These are phyloP conservation scores for Aphanomyces cochlioides DNA, from an alignment of 352 stramenopile genomes.

Conservation along the genomic window DNA sequence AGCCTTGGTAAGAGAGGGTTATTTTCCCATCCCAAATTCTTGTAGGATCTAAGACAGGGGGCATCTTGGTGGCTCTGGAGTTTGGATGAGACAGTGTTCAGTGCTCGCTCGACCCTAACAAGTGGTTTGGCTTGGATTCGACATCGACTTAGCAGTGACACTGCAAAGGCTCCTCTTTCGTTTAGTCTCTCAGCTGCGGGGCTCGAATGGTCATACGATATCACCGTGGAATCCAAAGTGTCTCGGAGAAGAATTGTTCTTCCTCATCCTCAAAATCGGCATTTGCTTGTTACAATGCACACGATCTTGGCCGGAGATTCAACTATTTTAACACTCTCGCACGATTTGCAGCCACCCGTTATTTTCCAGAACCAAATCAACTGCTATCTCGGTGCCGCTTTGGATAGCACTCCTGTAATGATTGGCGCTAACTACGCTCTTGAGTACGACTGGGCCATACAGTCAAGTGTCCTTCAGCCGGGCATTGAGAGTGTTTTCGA, in stretches of 20 bases:
- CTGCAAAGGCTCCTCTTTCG: neutral
- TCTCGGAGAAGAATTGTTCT: slow-evolving; percentile 53
- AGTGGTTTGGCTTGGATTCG: neutral
- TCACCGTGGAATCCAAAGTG: too few relatives aligned
- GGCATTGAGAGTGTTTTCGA: slow-evolving; percentile 5
- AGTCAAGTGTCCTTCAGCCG: neutral
- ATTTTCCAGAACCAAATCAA: slow-evolving; percentile 65
- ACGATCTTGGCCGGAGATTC: slow-evolving; percentile 46
- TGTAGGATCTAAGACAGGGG: neutral
- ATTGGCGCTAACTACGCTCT: slow-evolving; percentile 55
- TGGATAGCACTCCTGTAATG: slow-evolving; percentile 41
- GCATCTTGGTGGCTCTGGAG: slow-evolving; percentile 8
- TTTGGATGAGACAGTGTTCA: neutral
- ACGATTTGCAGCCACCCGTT: slow-evolving; percentile 61
- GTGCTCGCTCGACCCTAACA: neutral
- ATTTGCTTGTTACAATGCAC: slow-evolving; percentile 71
- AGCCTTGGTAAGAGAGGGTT: neutral
- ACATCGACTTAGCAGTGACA: neutral
- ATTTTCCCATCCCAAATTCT: neutral
- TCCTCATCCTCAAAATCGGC: slow-evolving; percentile 41
- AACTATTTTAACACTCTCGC: slow-evolving; percentile 63
- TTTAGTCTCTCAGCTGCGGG: too few relatives aligned
- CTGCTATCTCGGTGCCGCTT: slow-evolving; percentile 43
- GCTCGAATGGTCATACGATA: too few relatives aligned
- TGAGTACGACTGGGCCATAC: slow-evolving; percentile 64